Percentiles rank a stretch among this genome's conserved stretches.
phyloP scores from a whole-genome alignment of 345 rosid genomes.

The Sisymbrium irio region DNA sequence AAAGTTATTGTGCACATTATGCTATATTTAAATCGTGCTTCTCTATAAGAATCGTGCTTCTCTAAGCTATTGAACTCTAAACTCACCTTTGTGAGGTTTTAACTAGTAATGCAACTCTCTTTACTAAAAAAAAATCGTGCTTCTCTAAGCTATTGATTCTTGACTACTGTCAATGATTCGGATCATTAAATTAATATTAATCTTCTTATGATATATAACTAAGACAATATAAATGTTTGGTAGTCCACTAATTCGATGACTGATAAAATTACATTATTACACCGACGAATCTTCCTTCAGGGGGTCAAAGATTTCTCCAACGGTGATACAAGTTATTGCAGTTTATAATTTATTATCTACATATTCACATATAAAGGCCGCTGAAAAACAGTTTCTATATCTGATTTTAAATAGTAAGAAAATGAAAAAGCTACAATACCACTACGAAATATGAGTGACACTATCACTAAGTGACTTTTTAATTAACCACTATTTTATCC shows the following conservation, averaged over 20 bases:
- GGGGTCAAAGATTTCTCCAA: constrained; percentile 23
- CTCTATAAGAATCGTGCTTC: too few relatives aligned
- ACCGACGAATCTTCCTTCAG: constrained; percentile 12
- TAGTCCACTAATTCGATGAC: not conserved
- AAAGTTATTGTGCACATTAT: not conserved
- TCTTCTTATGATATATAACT: not conserved
- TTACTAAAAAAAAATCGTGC: too few relatives aligned
- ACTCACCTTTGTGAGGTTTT: too few relatives aligned
- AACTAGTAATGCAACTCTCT: too few relatives aligned
- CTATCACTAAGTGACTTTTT: constrained; percentile 13
- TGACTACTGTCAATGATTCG: constrained; percentile 20
- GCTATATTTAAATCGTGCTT: too few relatives aligned
- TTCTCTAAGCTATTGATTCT: not conserved
- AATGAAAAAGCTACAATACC: constrained; percentile 12
- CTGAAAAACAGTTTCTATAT: not conserved
- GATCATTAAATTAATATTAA: not conserved
- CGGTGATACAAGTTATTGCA: not conserved
- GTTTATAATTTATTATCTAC: not conserved
- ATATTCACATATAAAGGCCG: constrained; percentile 12
- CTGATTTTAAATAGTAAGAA: not conserved
- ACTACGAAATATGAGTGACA: constrained; percentile 20
- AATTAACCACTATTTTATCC: not conserved
- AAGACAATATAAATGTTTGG: not conserved
- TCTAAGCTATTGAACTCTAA: too few relatives aligned
- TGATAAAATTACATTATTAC: not conserved